These are phyloP conservation scores for Eruca vesicaria DNA, from an alignment of 441 rosid genomes.

Conservation along the genomic window DNA sequence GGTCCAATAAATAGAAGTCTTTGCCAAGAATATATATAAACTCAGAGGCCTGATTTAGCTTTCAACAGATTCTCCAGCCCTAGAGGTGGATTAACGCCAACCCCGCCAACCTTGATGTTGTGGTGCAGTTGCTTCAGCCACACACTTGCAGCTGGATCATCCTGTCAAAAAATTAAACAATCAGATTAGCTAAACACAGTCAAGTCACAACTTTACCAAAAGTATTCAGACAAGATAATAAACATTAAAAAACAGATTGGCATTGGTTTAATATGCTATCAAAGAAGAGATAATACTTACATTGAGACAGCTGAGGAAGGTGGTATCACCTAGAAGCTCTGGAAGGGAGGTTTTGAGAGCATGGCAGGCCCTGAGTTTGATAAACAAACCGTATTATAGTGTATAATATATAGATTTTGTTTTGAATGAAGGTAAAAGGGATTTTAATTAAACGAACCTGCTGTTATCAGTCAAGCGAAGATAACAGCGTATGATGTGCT, in stretches of 20 bases:
- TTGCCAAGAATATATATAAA: not conserved
- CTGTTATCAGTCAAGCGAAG: slow-evolving; percentile 83
- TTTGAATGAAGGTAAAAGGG: slow-evolving; percentile 8
- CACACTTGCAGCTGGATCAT: slow-evolving; percentile 74
- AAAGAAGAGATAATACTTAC: slow-evolving; percentile 49
- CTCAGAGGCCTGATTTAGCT: slow-evolving; percentile 33
- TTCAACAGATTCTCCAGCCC: slow-evolving; percentile 70
- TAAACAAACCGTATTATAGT: not conserved
- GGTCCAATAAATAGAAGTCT: slow-evolving; percentile 12
- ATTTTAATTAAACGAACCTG: slow-evolving; percentile 43
- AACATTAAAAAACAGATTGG: not conserved
- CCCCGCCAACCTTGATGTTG: slow-evolving; percentile 52
- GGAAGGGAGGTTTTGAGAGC: slow-evolving; percentile 86
- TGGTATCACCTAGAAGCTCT: slow-evolving; percentile 69
- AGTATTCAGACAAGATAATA: not conserved
- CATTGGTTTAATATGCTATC: slow-evolving; percentile 17
- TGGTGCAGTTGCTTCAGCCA: slow-evolving; percentile 89
- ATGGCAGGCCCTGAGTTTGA: slow-evolving; percentile 67
- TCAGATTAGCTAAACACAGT: slow-evolving; percentile 1
- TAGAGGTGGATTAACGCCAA: slow-evolving; percentile 40
- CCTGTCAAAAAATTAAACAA: slow-evolving; percentile 43
- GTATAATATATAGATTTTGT: not conserved
- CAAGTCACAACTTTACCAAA: not conserved
- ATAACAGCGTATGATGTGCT: slow-evolving; percentile 89
- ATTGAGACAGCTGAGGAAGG: slow-evolving; percentile 73